Conservation (phyloP, 441 rosid species). For the Flueggea neowawraea region DNA sequence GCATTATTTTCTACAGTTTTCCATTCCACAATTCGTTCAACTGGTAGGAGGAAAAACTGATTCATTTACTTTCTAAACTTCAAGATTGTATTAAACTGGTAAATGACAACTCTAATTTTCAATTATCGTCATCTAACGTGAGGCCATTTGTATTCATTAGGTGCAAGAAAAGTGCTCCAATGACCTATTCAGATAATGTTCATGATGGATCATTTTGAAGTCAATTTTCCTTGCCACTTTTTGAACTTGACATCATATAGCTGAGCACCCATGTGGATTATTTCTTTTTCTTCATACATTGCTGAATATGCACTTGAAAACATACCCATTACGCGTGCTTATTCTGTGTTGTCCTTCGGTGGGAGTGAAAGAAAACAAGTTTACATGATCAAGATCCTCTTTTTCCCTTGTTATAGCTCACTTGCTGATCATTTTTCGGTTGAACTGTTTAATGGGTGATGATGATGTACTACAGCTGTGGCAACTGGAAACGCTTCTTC, state of each 20-base stretch:
- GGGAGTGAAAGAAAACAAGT: conserved; percentile 8
- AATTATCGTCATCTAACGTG: too few species aligned
- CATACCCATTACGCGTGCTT: conserved; percentile 13
- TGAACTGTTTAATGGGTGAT: conserved; percentile 4
- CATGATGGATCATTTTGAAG: conserved; percentile 14
- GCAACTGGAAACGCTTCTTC: conserved; percentile 96
- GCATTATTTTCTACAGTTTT: too few species aligned
- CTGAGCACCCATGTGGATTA: conserved; percentile 28
- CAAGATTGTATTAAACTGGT: too few species aligned
- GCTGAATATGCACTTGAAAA: background rate
- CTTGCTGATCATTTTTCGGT: conserved; percentile 5
- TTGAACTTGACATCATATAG: conserved; percentile 17
- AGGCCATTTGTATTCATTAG: background rate
- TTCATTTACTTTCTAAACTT: too few species aligned
- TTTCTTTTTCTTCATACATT: background rate
- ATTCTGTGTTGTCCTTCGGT: conserved; percentile 5
- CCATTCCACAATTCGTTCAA: too few species aligned
- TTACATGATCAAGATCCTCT: conserved; percentile 17
- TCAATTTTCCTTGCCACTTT: conserved; percentile 8
- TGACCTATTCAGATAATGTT: background rate
- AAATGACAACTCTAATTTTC: too few species aligned
- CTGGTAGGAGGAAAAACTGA: too few species aligned
- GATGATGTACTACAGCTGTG: conserved; percentile 57
- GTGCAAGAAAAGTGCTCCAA: background rate
- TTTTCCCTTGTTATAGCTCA: conserved; percentile 2